Percentiles rank a stretch among this genome's conserved stretches.
phyloP scores from a whole-genome alignment of 371 early-diverging fungal genomes.

The Mortierella sp. region DNA sequence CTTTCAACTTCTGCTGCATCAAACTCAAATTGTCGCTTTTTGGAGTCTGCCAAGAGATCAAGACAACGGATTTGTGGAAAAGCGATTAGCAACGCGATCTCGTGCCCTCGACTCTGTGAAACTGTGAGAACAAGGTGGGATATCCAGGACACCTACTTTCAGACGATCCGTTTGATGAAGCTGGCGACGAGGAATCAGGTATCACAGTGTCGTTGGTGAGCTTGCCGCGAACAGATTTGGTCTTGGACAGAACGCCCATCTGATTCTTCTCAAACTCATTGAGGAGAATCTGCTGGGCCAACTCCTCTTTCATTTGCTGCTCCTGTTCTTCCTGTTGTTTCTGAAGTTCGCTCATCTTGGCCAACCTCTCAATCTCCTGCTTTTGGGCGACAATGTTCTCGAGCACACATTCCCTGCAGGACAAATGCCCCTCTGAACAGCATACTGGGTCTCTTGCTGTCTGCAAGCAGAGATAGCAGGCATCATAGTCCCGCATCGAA shows the following conservation, averaged over 20 bases:
- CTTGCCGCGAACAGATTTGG: conserved; percentile 22
- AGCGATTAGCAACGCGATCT: no score
- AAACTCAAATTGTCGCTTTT: conserved; percentile 61
- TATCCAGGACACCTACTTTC: conserved; percentile 1
- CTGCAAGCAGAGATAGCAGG: conserved; percentile 93
- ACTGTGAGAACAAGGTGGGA: background rate
- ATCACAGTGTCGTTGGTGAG: background rate
- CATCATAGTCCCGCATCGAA: conserved; percentile 86
- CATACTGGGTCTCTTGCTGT: conserved; percentile 85
- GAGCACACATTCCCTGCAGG: conserved; percentile 92
- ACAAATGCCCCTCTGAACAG: conserved; percentile 85
- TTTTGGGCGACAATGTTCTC: conserved; percentile 91
- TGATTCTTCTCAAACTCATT: conserved; percentile 76
- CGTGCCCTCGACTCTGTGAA: background rate
- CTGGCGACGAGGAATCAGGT: conserved; percentile 5
- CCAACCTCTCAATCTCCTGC: conserved; percentile 75
- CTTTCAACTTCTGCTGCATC: conserved; percentile 57
- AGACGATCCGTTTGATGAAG: conserved; percentile 3
- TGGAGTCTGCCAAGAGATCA: conserved; percentile 3
- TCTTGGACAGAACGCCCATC: conserved; percentile 63
- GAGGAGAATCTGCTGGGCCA: conserved; percentile 59
- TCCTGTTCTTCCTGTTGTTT: conserved; percentile 58
- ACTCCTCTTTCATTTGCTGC: conserved; percentile 48
- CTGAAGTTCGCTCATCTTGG: conserved; percentile 43
- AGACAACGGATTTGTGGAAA: no score